Evolutionary conservation across 1,284 basidiomycete genomes (phyloP), one percentile per base, ranked within the genome.

Genomic region (Puccinia coronata): DNA sequence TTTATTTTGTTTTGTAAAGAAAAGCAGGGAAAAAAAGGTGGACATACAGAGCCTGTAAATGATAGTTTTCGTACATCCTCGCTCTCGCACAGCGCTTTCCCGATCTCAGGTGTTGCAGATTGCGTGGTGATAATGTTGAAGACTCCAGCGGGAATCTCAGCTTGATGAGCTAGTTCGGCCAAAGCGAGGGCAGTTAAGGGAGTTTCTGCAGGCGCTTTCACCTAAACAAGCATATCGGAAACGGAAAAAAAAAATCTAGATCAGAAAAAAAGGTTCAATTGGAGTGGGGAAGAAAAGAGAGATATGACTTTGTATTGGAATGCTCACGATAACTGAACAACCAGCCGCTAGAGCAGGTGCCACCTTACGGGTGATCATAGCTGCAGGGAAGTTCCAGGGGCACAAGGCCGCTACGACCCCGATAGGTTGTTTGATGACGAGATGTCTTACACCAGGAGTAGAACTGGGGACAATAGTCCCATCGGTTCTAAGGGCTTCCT

Each of bases 201-300:
- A 0, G 97, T 96, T 87, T 99, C 96, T 0, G 95, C 90, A 1
- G 97, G 92, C 2, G 96, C 95, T 86, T 99, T 99, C 87, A 98
- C 91, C 78, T 80, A 23, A 59, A 34, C 9, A 34, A 12, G 23
- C 23, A 53, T 53, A 53, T 47, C 43, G n/a, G 55, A 5, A 63
- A 31, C 28, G 23, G 16, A 25, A 63, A 39, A 31, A 16, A 36
- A 65, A 5, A 2, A 65, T 5, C 9, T 14, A 65, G 1, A 39
- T 65, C 14, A 39, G 9, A 25, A 39, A 1, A 23, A 43, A 43
- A 43, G 16, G 8, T 43, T n/a, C n/a, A n/a, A n/a, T n/a, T n/a
- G n/a, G n/a, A n/a, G n/a, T n/a, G n/a, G n/a, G n/a, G n/a, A n/a
- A n/a, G n/a, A n/a, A n/a, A n/a, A n/a, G n/a, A n/a, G n/a, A n/a